phyloP scores from a whole-genome alignment of 495 filamentous ascomycete genomes.

The Penicillium coprophilum region DNA sequence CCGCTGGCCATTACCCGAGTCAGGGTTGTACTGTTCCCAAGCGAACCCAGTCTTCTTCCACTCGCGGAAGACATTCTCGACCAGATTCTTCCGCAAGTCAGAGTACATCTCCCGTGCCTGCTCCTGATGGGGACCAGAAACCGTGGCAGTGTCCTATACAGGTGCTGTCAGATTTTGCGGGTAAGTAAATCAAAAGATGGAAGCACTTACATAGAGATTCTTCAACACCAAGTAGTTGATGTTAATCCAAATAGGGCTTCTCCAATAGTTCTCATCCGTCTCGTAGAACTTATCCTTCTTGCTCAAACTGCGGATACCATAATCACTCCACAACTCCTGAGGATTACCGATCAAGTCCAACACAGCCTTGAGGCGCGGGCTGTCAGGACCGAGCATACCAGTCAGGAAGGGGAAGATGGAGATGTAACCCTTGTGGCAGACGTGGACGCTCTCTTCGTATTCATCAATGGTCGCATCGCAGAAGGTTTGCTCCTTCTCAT shows the following conservation, averaged over 20 bases:
- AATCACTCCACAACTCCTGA: slow-evolving; percentile 81
- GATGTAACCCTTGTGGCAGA: slow-evolving; percentile 96
- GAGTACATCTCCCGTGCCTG: slow-evolving; percentile 74
- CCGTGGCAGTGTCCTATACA: slow-evolving; percentile 42
- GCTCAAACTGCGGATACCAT: slow-evolving; percentile 84
- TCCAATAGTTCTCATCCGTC: slow-evolving; percentile 95
- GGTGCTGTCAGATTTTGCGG: slow-evolving; percentile 5
- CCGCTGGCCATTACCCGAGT: slow-evolving; percentile 86
- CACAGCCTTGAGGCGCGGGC: slow-evolving; percentile 66
- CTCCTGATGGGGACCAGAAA: slow-evolving; percentile 64
- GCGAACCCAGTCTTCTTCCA: slow-evolving; percentile 95
- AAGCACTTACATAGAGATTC: slow-evolving; percentile 71
- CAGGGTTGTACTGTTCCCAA: slow-evolving; percentile 98
- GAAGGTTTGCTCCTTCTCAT: slow-evolving; percentile 71
- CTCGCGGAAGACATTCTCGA: slow-evolving; percentile 81
- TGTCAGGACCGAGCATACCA: slow-evolving; percentile 71
- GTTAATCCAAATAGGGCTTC: slow-evolving; percentile 94
- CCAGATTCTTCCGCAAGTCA: slow-evolving; percentile 75
- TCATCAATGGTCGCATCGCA: slow-evolving; percentile 97
- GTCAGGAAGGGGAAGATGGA: slow-evolving; percentile 91
- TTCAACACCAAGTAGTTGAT: slow-evolving; percentile 90
- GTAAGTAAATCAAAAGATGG: slow-evolving; percentile 4
- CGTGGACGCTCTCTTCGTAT: slow-evolving; percentile 83
- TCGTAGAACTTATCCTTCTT: slow-evolving; percentile 79
- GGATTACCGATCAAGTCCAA: slow-evolving; percentile 77